Base-by-base conservation (phyloP, 495 filamentous ascomycete species). In the Lasiosphaeria miniovina region DNA sequence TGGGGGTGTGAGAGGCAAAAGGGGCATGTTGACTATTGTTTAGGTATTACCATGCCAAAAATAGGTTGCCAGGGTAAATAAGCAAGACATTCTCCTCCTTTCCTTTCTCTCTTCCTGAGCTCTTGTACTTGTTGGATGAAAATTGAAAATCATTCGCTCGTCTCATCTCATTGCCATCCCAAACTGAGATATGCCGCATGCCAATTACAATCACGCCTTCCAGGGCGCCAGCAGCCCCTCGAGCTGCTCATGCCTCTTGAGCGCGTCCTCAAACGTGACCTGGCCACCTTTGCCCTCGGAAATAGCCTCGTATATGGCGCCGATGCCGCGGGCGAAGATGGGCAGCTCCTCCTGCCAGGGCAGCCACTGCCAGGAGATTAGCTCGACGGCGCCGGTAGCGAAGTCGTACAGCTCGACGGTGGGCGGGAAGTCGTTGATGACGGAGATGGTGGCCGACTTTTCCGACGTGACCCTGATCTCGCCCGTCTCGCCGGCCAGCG, bases 401-500 rank as follows among this genome's bases (percentile, higher is more conserved):
- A 75, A 76, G 40, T 79, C 72, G 36, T 79, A 73, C 6, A 84
- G 45, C 56, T 78, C 68, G 8, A 86, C 69, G 12, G 69, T 70
- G 10, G 71, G 61, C 17, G 71, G 66, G 1, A 70, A 65, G 0
- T 65, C 59, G 31, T 65, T 68, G 7, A 60, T 59, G 5, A 71
- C 66, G 9, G 75, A 71, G 36, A 78, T 69, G 14, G 82, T n/a
- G 8, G 73, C 72, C 3, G 70, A 58, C 1, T 63, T 62, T 10
- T 49, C 57, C 0, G 56, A 49, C 1, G 72, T 73, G 1, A 75
- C 72, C 24, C 74, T 70, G 15, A 86, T 77, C 68, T 85, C 81
- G 6, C 84, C 84, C 61, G 77, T 80, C 33, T 78, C 73, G 51
- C 84, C 82, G 36, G 76, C 73, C 48, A 88, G 81, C 0, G 65